Percentiles rank a stretch among this genome's conserved stretches.
Evolutionary conservation across 352 stramenopile species (phyloP).

Genomic region (Ophiocytium majus): DNA sequence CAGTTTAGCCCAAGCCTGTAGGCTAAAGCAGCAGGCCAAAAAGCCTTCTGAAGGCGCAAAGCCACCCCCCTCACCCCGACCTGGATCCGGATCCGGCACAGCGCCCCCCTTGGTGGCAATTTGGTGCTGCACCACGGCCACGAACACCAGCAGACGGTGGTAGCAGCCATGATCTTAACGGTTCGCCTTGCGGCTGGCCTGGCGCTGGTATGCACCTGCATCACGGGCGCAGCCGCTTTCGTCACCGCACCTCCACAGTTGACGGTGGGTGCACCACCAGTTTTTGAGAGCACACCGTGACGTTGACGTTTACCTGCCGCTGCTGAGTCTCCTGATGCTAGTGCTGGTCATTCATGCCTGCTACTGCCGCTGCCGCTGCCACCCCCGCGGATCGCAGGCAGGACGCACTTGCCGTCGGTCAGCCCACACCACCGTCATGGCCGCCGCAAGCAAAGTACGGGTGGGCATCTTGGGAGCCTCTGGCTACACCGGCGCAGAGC

Average conservation of each 20-base stretch:
- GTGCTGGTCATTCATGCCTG: background rate
- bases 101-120: too few relatives aligned
- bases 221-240: background rate
- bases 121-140: too few relatives aligned
- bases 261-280: background rate
- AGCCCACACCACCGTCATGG: conserved; percentile 15
- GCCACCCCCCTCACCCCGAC: too few relatives aligned
- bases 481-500: conserved; percentile 61
- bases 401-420: too few relatives aligned
- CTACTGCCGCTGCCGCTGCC: too few relatives aligned
- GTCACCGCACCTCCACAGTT: background rate
- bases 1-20: too few relatives aligned
- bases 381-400: too few relatives aligned
- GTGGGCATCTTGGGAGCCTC: conserved; percentile 60
- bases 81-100: too few relatives aligned
- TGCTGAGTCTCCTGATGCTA: background rate
- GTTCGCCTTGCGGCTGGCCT: background rate
- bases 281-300: background rate
- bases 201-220: background rate
- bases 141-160: too few relatives aligned
- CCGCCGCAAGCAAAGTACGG: conserved; percentile 12
- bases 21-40: too few relatives aligned
- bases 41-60: too few relatives aligned
- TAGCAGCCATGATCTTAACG: too few relatives aligned
- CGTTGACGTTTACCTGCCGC: background rate